Evolutionary conservation across 805 yeast species (phyloP), one percentile per base, ranked within the genome.

Genomic region (Aciculoconidium aculeatum): DNA sequence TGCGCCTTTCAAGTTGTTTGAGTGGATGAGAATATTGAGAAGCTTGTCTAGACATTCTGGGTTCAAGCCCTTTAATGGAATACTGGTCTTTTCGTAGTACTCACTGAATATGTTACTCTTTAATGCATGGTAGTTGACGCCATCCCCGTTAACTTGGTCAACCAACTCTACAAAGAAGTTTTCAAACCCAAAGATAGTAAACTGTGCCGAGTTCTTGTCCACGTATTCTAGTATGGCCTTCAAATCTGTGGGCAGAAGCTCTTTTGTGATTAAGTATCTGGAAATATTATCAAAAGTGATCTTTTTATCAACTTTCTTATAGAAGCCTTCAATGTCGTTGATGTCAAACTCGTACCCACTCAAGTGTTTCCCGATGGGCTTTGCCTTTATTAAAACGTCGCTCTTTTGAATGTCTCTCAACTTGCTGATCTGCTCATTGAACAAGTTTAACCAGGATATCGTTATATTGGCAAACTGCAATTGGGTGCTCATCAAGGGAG

Each of bases 381-480:
- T 25, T 11, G 15, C n/a, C 6, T 10, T 13, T 15, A 11, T 11
- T 15, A 31, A 19, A 10, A 10, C 6, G 15, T 23, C 22, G 3
- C 11, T 30, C 15, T n/a, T n/a, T n/a, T n/a, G 14, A 11, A 36
- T 32, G 10, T 36, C 40, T 10, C 27, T 19, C 18, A 62, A 40
- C 5, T 27, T 13, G 3, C 19, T 17, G 5, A 46, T 45, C 22
- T 42, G 45, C 5, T 42, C 25, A 22, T 53, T 49, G 36, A 55
- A 55, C 1, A 37, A 34, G 9, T 53, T 46, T 12, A 52, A 34
- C 64, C 68, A 64, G 11, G 44, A 44, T 4, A 34, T 37, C 1
- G 55, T 45, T 8, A 55, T 41, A 19, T 49, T 46, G 7, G 58
- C 44, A 37, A 52, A 60, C 18, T 46, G 41, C 23, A 62, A 40